phyloP scores from a whole-genome alignment of 371 early-diverging fungal species.

The Mortierella sp. region DNA sequence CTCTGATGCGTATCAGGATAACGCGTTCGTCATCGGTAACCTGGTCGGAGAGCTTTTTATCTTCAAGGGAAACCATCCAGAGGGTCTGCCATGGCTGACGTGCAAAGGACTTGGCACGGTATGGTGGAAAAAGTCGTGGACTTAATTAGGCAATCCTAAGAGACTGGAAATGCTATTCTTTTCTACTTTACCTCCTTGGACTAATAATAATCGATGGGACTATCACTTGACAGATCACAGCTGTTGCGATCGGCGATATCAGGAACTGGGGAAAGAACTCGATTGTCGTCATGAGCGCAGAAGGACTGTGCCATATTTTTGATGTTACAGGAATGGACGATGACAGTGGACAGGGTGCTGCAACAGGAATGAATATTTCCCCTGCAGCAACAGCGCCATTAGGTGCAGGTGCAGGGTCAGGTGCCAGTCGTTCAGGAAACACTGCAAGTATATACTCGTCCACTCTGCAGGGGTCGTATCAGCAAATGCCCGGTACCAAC shows the following conservation, averaged over 20 bases:
- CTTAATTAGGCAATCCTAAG: too few species aligned
- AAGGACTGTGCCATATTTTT: conserved; percentile 76
- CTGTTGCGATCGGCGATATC: conserved; percentile 74
- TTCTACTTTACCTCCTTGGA: too few species aligned
- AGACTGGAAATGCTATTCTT: neutral
- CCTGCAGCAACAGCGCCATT: neutral
- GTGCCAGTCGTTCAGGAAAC: conserved; percentile 17
- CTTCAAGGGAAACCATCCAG: conserved; percentile 75
- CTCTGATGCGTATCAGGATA: conserved; percentile 63
- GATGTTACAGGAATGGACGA: conserved; percentile 61
- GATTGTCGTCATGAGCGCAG: conserved; percentile 73
- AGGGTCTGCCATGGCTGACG: conserved; percentile 64
- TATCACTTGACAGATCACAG: conserved; percentile 68
- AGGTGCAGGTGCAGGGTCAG: neutral
- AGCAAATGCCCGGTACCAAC: neutral
- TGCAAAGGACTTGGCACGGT: conserved; percentile 75
- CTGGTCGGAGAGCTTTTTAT: conserved; percentile 83
- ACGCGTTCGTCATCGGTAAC: conserved; percentile 88
- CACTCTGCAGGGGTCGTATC: conserved; percentile 31
- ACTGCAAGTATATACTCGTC: conserved; percentile 33
- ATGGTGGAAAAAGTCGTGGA: conserved; percentile 12
- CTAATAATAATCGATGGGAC: too few species aligned
- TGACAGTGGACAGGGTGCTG: conserved; percentile 1
- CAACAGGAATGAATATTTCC: neutral
- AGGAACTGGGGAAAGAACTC: conserved; percentile 74